Base-by-base conservation (phyloP, 495 filamentous ascomycete genomes). In the Bryoglossum gracile region DNA sequence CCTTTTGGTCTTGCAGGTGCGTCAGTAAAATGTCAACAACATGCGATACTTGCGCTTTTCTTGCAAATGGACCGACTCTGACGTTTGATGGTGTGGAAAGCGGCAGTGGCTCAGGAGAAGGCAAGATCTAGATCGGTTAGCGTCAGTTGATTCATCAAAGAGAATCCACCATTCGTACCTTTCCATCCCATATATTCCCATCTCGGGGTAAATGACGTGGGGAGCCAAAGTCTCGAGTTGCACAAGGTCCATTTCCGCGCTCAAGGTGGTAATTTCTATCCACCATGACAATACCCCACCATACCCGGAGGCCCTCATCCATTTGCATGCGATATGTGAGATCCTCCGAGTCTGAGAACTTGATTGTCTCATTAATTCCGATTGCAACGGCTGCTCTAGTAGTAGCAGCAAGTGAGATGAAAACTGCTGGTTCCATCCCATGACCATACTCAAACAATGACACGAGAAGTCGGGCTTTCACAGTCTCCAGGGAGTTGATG, bases 361-460 rank as follows among this genome's bases (percentile, higher is more conserved):
- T 24, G 11, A 28, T 17, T 11, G 34, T 50, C 8, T 38, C 3
- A 19, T 55, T 33, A 21, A 55, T 22, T 23, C 52, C 46, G 22
- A 50, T 33, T 32, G 39, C 45, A n/a, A 45, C 48, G 23, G 47
- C 53, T 1, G 47, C 48, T 28, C 53, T 28, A 13, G 42, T 40
- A n/a, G 34, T 42, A 16, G 54, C 43, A 34, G 34, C 54, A 30
- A 56, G 23, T 11, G 61, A 61, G 30, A 75, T 61, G 53, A 64
- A 74, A 11, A 69, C 68, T 0, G 66, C 64, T 3, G 69, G 68
- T 37, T 70, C 69, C 8, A 74, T 66, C 22, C 57, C 65, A 44
- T 74, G 69, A 1, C 69, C 71, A 11, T 65, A 32, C 46, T 74
- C 70, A 51, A 71, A 75, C 1, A 72, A 28, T 17, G 65, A 51